These are phyloP conservation scores for Cubamyces lactineus DNA, from an alignment of 768 basidiomycete genomes.

Conservation along the genomic window DNA sequence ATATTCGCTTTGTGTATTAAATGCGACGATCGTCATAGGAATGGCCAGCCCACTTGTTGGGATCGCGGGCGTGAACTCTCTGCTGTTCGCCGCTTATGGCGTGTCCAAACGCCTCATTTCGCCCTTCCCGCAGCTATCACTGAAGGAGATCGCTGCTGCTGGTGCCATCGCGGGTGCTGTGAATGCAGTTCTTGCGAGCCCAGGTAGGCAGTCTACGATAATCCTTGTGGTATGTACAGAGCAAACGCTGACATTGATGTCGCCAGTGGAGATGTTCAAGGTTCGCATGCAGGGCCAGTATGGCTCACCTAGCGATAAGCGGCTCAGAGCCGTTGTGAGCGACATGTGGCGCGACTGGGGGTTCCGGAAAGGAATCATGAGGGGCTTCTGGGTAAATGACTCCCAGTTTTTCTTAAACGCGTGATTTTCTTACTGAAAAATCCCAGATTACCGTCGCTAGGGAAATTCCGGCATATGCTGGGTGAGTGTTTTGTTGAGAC, in stretches of 20 bases:
- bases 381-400: conserved; percentile 87
- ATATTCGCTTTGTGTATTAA: neutral
- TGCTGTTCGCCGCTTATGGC: conserved; percentile 92
- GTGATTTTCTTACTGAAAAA: neutral
- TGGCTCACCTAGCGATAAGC: conserved; percentile 78
- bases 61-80: conserved; percentile 93
- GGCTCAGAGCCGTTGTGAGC: conserved; percentile 64
- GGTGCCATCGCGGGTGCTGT: conserved; percentile 92
- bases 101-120: conserved; percentile 80
- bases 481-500: conserved; percentile 46
- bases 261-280: conserved; percentile 94
- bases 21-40: conserved; percentile 46
- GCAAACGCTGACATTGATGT: too few species aligned
- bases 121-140: conserved; percentile 82
- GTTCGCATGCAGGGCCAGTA: conserved; percentile 98
- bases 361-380: conserved; percentile 86
- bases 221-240: too few species aligned
- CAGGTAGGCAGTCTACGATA: too few species aligned
- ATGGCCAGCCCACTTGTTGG: conserved; percentile 92
- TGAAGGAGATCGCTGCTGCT: conserved; percentile 80
- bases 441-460: conserved; percentile 82
- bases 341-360: conserved; percentile 93
- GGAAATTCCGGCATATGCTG: conserved; percentile 97
- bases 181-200: conserved; percentile 90
- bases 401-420: too few species aligned